Evolutionary conservation across 805 yeast species (phyloP).

Genomic region (Saturnispora quitensis): DNA sequence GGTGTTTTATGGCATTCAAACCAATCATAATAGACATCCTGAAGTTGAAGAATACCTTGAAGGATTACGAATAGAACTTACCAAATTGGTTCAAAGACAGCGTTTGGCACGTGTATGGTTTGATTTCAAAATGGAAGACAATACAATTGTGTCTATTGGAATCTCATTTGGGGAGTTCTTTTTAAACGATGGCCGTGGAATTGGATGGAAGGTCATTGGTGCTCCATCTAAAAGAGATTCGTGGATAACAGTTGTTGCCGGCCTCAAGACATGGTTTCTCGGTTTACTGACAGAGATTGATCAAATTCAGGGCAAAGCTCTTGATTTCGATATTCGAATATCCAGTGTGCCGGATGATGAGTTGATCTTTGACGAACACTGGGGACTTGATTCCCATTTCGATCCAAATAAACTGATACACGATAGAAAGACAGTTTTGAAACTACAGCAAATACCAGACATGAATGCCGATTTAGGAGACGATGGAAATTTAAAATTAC

Average conservation of each 20-base stretch:
- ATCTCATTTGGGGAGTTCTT: slow-evolving; percentile 6
- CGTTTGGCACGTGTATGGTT: neutral
- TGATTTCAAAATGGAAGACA: slow-evolving; percentile 1
- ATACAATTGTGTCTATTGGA: neutral
- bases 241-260: slow-evolving; percentile 1
- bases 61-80: slow-evolving; percentile 19
- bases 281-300: neutral
- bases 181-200: slow-evolving; percentile 5
- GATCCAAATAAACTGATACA: slow-evolving; percentile 1
- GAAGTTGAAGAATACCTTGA: slow-evolving; percentile 32
- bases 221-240: slow-evolving; percentile 2
- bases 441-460: slow-evolving; percentile 1
- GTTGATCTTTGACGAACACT: slow-evolving; percentile 3
- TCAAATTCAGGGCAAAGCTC: neutral
- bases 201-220: slow-evolving; percentile 6
- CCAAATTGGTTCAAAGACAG: slow-evolving; percentile 11
- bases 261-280: slow-evolving; percentile 6
- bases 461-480: slow-evolving; percentile 5
- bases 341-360: slow-evolving; percentile 8
- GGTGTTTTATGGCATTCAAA: slow-evolving; percentile 34
- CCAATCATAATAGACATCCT: slow-evolving; percentile 40
- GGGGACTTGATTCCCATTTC: slow-evolving; percentile 5
- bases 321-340: slow-evolving; percentile 4
- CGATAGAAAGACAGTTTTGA: neutral
- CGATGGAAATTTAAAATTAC: slow-evolving; percentile 9